Evolutionary conservation across 176 grass and related monocot species (phyloP), one percentile per base, ranked within the genome.

Genomic region (Carex kokanica): DNA sequence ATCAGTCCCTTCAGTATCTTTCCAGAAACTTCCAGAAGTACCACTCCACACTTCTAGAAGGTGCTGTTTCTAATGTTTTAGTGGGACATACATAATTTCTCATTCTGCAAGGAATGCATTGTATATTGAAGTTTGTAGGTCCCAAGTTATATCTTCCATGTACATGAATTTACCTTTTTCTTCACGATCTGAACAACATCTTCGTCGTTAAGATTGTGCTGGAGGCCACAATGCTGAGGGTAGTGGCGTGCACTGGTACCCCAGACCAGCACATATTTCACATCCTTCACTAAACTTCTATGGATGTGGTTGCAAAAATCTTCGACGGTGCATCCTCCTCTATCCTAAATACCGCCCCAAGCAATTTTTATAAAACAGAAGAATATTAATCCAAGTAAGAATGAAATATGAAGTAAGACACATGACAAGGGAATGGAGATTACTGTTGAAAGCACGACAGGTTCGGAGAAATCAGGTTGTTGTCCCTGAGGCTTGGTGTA

Each of bases 301-400:
- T 99, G 96, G 86, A 95, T 95, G 91, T 99, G 96, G 87, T 93
- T 89, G 69, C 93, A 95, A 79, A 99, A 99, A 85, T 99, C 96
- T 78, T 99, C 96, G 10, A 99, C 96, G 6, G 88, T 91, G 49
- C 96, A 95, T 21, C 96, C 96, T 86, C 91, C 96, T 87, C 96
- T 90, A 85, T 99, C 96, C 96, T 99, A 88, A 89, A 67, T 58
- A 83, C 68, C 6, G 8, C 41, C 21, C 47, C 43, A 55, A 72
- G 45, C 13, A 20, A 17, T 14, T 27, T 74, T 82, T 72, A 45
- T 91, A 89, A 17, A 77, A 31, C 49, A 77, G 24, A 77, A 29
- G 24, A 77, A 77, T 77, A 51, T 63, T 67, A 60, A 81, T 2
- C 16, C 57, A 12, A 14, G 12, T 29, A 54, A 25, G 23, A 81